Evolutionary conservation across 768 basidiomycete genomes (phyloP).

Genomic region (Tylopilus vinaceipallidus): DNA sequence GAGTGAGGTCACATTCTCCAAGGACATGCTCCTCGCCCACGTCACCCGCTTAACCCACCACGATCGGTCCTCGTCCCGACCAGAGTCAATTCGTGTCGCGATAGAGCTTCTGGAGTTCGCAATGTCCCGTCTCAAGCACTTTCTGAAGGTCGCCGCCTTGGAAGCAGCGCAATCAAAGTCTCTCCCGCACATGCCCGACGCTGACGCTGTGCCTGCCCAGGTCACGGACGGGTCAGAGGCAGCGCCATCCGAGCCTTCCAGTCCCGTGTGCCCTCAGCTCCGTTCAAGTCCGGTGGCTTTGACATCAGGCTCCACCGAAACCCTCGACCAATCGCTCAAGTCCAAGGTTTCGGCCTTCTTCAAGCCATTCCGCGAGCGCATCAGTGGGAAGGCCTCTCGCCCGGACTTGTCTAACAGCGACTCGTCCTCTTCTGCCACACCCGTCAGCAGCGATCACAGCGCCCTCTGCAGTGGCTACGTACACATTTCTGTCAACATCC

Average conservation of each 20-base stretch:
- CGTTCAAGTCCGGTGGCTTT: not conserved
- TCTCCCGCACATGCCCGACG: constrained; percentile 23
- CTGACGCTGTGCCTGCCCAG: not conserved
- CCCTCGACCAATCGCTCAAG: not conserved
- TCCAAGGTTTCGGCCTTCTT: constrained; percentile 18
- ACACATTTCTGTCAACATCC: constrained; percentile 24
- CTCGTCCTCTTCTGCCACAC: constrained; percentile 22
- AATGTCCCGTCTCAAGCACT: constrained; percentile 32
- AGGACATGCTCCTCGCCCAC: constrained; percentile 22
- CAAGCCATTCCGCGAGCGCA: constrained; percentile 10
- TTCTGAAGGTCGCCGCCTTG: constrained; percentile 30
- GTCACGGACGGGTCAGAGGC: constrained; percentile 1
- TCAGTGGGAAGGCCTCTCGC: constrained; percentile 7
- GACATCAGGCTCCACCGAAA: constrained; percentile 4
- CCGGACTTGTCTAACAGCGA: not conserved
- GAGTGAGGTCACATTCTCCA: constrained; percentile 20
- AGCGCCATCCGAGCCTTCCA: not conserved
- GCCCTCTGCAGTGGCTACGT: constrained; percentile 20
- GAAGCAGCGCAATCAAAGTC: constrained; percentile 29
- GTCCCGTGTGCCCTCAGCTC: constrained; percentile 2
- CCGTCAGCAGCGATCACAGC: constrained; percentile 14
- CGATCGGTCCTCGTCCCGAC: not conserved
- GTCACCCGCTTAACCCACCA: constrained; percentile 10
- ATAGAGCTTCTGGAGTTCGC: constrained; percentile 32
- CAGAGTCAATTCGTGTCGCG: constrained; percentile 13